Conservation (phyloP, 768 basidiomycete genomes). For the Lepiota venenata region DNA sequence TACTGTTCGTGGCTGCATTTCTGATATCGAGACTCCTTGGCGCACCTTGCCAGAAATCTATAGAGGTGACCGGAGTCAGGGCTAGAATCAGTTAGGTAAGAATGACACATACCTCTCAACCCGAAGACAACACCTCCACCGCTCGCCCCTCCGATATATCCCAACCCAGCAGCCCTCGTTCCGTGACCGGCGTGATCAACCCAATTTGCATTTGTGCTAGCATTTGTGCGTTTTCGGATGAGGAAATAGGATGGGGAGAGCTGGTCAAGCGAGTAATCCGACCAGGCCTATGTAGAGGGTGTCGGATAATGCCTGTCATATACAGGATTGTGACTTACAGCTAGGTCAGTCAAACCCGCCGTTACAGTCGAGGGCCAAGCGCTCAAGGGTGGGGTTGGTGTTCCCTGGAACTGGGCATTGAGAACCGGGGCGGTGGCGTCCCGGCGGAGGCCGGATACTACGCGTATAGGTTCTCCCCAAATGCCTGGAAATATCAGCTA, state of each 20-base stretch:
- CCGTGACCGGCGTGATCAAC: constrained; percentile 30
- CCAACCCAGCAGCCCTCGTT: constrained; percentile 30
- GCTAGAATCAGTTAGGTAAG: not conserved
- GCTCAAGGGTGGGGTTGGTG: constrained; percentile 27
- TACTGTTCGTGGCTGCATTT: constrained; percentile 23
- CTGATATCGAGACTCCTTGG: constrained; percentile 33
- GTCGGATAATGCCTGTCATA: not conserved
- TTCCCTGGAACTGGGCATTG: constrained; percentile 32
- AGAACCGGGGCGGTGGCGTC: constrained; percentile 35
- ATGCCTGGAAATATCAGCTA: constrained; percentile 16
- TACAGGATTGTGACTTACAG: constrained; percentile 15
- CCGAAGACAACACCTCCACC: constrained; percentile 33
- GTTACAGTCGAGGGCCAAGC: constrained; percentile 34
- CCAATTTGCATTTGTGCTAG: constrained; percentile 23
- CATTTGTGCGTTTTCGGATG: constrained; percentile 27
- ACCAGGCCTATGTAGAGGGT: constrained; percentile 20
- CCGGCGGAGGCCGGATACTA: constrained; percentile 32
- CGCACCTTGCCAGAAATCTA: constrained; percentile 37
- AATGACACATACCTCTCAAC: constrained; percentile 22
- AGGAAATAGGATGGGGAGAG: constrained; percentile 26
- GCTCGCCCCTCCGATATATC: constrained; percentile 32
- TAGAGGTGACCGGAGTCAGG: no score
- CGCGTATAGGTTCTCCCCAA: constrained; percentile 35
- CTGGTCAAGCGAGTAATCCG: constrained; percentile 33
- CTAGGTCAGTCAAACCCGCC: constrained; percentile 26